Base-by-base conservation (phyloP, 2,329 filamentous ascomycete genomes). In the Phialemoniopsis sp. region DNA sequence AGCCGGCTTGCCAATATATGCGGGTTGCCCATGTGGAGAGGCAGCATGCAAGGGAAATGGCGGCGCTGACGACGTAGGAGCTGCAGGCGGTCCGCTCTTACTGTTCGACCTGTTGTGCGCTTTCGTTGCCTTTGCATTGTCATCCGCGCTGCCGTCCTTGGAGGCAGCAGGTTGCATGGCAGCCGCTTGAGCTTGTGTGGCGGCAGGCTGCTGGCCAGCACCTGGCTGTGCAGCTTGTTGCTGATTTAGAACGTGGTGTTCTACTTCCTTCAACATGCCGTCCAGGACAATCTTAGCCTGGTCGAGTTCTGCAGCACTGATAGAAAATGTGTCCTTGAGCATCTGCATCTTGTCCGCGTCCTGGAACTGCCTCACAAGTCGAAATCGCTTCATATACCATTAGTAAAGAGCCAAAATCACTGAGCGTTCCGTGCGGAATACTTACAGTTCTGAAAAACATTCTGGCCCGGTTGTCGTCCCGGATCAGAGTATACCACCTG, bases 21-120 rank as follows among this genome's bases (percentile, higher is more conserved):
- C 67, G 3, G 79, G 79, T 41, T 76, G 72, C 12, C 78, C 79
- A 46, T 79, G 74, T 26, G 80, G 79, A 6, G 79, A 81, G 8
- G 67, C 61, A 14, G 67, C 72, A 12, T 72, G 72, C 41, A 82
- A 70, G 18, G 65, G 59, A 54, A 79, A 80, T 0, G 78, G 78
- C 13, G 77, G 71, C 45, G 80, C 75, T 13, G 70, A 52, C 2
- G 71, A 71, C 0, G 75, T 82, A 13, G 79, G 78, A 9, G 79
- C 76, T 12, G 75, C 67, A 4, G 78, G 76, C 1, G 72, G 59
- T 8, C 62, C 65, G 8, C 59, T 60, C 52, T 73, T 76, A 54
- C 64, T 71, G 28, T 49, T 57, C 5, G 62, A 60, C 39, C 66
- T 64, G 42, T 68, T 65, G 40, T 68, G 68, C 47, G 64, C 57